A percentile compares a stretch with the other conserved stretches of the same genome.
Evolutionary conservation across 805 yeast genomes (phyloP).

Genomic region (Spathaspora arborariae): DNA sequence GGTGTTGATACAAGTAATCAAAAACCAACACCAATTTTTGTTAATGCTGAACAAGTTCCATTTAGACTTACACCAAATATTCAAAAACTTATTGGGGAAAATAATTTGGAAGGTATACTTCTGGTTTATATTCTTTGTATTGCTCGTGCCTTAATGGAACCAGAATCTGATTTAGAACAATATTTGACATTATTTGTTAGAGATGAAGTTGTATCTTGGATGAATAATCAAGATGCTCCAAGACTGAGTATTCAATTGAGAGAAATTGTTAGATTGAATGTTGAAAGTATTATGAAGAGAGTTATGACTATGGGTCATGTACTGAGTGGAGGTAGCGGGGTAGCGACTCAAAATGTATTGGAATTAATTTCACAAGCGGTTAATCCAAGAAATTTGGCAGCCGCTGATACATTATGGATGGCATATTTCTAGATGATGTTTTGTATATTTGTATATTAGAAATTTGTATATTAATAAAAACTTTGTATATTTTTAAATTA

Average conservation of each 20-base stretch:
- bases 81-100: conserved; percentile 89
- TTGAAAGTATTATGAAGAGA: conserved; percentile 76
- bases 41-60: conserved; percentile 90
- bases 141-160: conserved; percentile 85
- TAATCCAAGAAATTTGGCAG: conserved; percentile 88
- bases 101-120: conserved; percentile 88
- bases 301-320: conserved; percentile 66
- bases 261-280: conserved; percentile 85
- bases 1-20: conserved; percentile 44
- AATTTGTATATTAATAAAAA: not conserved
- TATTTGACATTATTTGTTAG: conserved; percentile 91
- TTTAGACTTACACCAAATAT: conserved; percentile 95
- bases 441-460: not conserved
- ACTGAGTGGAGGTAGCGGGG: conserved; percentile 64
- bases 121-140: conserved; percentile 80
- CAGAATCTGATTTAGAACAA: conserved; percentile 88
- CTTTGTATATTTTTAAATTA: not conserved
- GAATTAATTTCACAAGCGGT: conserved; percentile 93
- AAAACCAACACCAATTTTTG: conserved; percentile 76
- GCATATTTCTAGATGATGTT: conserved; percentile 61
- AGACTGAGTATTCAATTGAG: conserved; percentile 70
- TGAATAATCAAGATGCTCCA: conserved; percentile 71
- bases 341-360: conserved; percentile 83
- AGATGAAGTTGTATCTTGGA: conserved; percentile 95
- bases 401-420: conserved; percentile 92